Conservation (phyloP, 257 asterid genomes). For the Mitragyna speciosa region DNA sequence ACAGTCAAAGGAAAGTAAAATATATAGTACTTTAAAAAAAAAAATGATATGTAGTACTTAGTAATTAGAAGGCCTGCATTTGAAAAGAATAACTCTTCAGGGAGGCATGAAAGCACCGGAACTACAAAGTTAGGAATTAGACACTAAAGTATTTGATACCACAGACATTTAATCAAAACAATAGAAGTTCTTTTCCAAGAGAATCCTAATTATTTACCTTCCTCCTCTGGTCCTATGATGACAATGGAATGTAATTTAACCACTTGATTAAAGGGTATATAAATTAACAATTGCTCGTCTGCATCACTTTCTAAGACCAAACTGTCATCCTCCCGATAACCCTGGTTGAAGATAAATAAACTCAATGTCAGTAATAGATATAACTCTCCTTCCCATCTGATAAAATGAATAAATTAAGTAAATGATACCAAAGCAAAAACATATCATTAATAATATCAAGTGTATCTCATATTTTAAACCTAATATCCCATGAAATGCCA, state of each 20-base stretch:
- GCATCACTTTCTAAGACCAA: conserved; percentile 92
- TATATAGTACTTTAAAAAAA: neutral
- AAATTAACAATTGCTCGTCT: conserved; percentile 87
- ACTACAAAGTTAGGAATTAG: neutral
- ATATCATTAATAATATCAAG: neutral
- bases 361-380: conserved; percentile 13
- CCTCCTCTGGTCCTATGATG: conserved; percentile 85
- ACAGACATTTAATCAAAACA: neutral
- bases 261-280: conserved; percentile 86
- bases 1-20: neutral
- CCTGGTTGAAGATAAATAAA: conserved; percentile 42
- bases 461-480: neutral
- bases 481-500: neutral
- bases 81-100: too few species aligned
- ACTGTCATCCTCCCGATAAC: conserved; percentile 94
- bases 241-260: conserved; percentile 76
- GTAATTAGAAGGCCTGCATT: too few species aligned
- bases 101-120: neutral
- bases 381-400: neutral
- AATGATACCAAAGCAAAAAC: neutral
- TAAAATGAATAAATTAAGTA: neutral
- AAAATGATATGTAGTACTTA: too few species aligned
- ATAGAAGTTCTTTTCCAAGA: neutral
- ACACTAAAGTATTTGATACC: neutral
- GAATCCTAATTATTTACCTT: conserved; percentile 41